These are phyloP conservation scores for Quercus rubra DNA, from an alignment of 306 rosid genomes.

Conservation along the genomic window DNA sequence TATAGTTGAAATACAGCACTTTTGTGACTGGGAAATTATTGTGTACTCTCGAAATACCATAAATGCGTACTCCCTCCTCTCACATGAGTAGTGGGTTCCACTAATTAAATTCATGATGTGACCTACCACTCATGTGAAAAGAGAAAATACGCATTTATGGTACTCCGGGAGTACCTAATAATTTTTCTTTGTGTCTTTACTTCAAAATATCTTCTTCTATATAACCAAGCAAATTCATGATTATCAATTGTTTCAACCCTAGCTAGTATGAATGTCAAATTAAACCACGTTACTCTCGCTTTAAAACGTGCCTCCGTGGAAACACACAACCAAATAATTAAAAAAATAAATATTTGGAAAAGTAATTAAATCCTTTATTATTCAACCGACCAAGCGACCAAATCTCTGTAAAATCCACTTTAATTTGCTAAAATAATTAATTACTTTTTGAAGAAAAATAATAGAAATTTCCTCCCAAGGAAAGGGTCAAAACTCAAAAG, in stretches of 20 bases:
- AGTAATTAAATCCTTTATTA: not conserved
- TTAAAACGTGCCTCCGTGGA: not conserved
- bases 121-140: too few relatives aligned
- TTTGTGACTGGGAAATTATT: not conserved
- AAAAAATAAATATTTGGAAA: not conserved
- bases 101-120: too few relatives aligned
- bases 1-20: not conserved
- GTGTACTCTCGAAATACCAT: too few relatives aligned
- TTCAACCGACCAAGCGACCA: slow-evolving; percentile 2
- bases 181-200: not conserved
- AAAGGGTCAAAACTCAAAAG: slow-evolving; percentile 18
- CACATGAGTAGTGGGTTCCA: too few relatives aligned
- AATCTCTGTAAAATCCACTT: slow-evolving; percentile 5
- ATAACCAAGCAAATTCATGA: not conserved
- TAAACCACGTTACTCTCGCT: not conserved
- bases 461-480: not conserved
- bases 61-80: too few relatives aligned
- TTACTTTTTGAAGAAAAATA: not conserved
- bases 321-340: not conserved
- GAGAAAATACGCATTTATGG: too few relatives aligned
- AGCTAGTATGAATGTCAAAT: not conserved
- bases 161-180: too few relatives aligned
- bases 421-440: not conserved
- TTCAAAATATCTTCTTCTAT: not conserved
- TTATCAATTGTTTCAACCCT: not conserved